Evolutionary conservation across 805 yeast genomes (phyloP), one percentile per base, ranked within the genome.

Genomic region (Metschnikowia santaceciliae): DNA sequence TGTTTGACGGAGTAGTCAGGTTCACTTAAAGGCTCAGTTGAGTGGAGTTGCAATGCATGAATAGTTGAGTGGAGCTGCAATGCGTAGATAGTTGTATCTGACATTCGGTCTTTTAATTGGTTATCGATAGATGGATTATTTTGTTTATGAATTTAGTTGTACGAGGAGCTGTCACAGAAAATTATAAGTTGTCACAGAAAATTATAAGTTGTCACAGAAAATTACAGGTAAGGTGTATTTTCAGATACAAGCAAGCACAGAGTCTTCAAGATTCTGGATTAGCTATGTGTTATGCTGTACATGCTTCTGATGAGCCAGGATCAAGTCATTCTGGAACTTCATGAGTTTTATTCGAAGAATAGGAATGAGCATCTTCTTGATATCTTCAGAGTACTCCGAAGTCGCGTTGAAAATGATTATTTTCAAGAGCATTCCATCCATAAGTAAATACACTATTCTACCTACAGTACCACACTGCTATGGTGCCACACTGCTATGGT

Each of bases 311-410:
- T 86, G 91, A 11, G 82, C 79, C 14, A 61, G 63, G 46, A 87
- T 74, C 60, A 87, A 75, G 59, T 81, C 88, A 32, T 61, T 65
- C 66, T 87, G 94, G 62, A 86, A 87, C 53, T 75, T 66, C 66
- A 73, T 62, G 57, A 87, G 77, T 47, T 75, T 74, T 10, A 63
- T 55, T 51, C 71, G 68, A 33, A 83, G 72, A 19, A 68, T 60
- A 3, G 92, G 90, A 10, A 84, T 62, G 34, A 86, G 72, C 32
- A 67, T 67, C 40, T 67, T 68, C 58, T 76, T 74, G 41, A 86
- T 71, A 13, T 74, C 77, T 6, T 74, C 59, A 42, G 72, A 67
- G 51, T 64, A 55, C 19, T 71, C 68, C 11, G 74, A 68, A 3
- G 69, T 66, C 42, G 80, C 69, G 45, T 72, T 76, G 54, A 81